Base-by-base conservation (phyloP, 2,329 filamentous ascomycete genomes). In the Ascocoryne sarcoides region DNA sequence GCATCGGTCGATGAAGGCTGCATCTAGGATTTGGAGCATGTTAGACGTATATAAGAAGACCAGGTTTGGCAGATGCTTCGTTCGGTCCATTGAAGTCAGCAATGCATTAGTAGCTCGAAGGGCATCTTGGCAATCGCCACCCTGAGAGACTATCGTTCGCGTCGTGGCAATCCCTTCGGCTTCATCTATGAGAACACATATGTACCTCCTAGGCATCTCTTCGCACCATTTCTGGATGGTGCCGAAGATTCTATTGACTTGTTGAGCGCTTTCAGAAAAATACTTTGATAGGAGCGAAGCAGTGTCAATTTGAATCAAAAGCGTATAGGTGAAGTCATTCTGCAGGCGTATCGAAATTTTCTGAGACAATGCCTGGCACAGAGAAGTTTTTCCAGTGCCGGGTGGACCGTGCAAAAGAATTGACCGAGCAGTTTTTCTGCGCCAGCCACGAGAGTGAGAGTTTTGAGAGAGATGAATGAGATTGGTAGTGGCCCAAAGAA, bases 341-440 rank as follows among this genome's bases (percentile, higher is more conserved):
- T 59, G 58, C 1, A 71, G 57, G 0, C 69, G 60, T 26, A 72
- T 69, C 14, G 64, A 61, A 2, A 71, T 57, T 49, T 69, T 70
- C 42, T 72, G 68, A 10, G 92, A 92, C 18, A 98, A 89, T 10
- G 89, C 90, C 72, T 95, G 96, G 63, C 95, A 89, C 56, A 95
- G 67, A 80, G 94, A 90, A 9, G 87, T 94, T 66, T 94, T 94
- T 53, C 88, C 88, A 1, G 87, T 93, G 46, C 87, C 87, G 0
- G 87, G 87, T 0, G 85, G 86, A 0, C 87, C 87, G 56, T 93
- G 90, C 61, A 94, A 89, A n/a, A 94, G 65, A 50, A 94, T 90
- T 83, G 45, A 87, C 84, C 37, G 92, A 88, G 64, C 96, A 87
- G 63, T 46, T 95, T 95, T 64, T 87, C 88, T 50, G 93, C 94